These are phyloP conservation scores for Trichosporon inkin DNA, from an alignment of 1,284 basidiomycete species.

Conservation along the genomic window DNA sequence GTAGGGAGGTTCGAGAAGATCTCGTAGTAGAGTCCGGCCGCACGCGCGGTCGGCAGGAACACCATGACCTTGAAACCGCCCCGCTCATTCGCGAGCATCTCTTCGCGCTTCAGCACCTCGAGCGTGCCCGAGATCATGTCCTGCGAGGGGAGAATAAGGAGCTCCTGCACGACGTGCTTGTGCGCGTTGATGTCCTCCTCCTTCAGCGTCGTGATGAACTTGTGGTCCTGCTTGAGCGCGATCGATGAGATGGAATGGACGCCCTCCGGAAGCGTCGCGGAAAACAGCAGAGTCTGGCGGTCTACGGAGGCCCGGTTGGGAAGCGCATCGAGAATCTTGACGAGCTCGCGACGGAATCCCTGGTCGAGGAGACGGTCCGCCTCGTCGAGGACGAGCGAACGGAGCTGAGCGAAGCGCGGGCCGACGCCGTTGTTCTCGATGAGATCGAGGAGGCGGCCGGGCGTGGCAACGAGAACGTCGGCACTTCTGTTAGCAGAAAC, in stretches of 20 bases:
- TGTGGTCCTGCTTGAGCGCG: slow-evolving; percentile 55
- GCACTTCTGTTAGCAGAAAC: slow-evolving; percentile 23
- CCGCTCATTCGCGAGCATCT: slow-evolving; percentile 28
- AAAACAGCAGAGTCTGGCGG: slow-evolving; percentile 54
- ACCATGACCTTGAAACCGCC: slow-evolving; percentile 54
- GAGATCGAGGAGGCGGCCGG: slow-evolving; percentile 54
- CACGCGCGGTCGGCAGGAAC: slow-evolving; percentile 67
- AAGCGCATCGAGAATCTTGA: slow-evolving; percentile 43
- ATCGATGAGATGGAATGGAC: slow-evolving; percentile 52
- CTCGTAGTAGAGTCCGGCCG: slow-evolving; percentile 58
- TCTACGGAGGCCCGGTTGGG: slow-evolving; percentile 35
- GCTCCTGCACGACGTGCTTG: slow-evolving; percentile 61
- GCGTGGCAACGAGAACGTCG: slow-evolving; percentile 54
- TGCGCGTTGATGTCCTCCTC: slow-evolving; percentile 64
- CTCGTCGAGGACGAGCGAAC: slow-evolving; percentile 53
- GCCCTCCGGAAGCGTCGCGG: slow-evolving; percentile 52
- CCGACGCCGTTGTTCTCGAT: slow-evolving; percentile 48
- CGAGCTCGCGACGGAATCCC: slow-evolving; percentile 42
- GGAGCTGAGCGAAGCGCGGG: slow-evolving; percentile 33
- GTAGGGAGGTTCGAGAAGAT: slow-evolving; percentile 48
- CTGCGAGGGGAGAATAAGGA: slow-evolving; percentile 52
- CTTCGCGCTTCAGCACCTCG: slow-evolving; percentile 47
- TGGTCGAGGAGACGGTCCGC: slow-evolving; percentile 53
- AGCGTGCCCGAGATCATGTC: slow-evolving; percentile 54
- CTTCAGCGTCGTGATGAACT: slow-evolving; percentile 61